Percentiles rank a stretch among this genome's conserved stretches.
phyloP scores from a whole-genome alignment of 768 basidiomycete species.

The Symmetrospora coprosmae region DNA sequence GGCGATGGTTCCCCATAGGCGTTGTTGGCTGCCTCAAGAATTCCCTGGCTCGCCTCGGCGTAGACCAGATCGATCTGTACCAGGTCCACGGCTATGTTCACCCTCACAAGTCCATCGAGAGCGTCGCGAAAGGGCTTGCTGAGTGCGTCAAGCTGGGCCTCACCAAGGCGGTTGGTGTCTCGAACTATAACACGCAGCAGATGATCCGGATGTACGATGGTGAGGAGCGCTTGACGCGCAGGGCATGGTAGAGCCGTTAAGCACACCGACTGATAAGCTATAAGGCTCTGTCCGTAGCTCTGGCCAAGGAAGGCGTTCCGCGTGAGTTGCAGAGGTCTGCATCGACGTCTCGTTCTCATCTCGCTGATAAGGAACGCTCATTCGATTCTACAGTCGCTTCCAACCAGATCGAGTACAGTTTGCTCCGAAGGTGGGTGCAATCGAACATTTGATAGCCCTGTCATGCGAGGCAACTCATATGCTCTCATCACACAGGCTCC shows the following conservation, averaged over 20 bases:
- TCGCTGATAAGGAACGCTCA: not conserved
- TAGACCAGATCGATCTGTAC: not conserved
- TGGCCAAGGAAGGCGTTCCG: not conserved
- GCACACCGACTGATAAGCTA: too few species aligned
- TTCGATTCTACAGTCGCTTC: constrained; percentile 2
- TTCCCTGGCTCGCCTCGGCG: not conserved
- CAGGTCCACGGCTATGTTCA: constrained; percentile 5
- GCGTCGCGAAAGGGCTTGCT: not conserved
- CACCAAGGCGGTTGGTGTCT: not conserved
- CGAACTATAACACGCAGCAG: not conserved
- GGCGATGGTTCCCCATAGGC: not conserved
- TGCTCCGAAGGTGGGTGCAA: too few species aligned
- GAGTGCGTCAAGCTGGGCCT: not conserved
- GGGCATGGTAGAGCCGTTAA: not conserved
- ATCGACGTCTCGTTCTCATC: too few species aligned
- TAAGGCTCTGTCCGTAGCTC: too few species aligned
- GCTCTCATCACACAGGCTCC: too few species aligned
- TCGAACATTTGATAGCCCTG: too few species aligned
- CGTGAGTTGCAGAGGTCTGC: not conserved
- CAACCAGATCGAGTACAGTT: constrained; percentile 8
- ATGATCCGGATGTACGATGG: constrained; percentile 11
- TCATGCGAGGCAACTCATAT: too few species aligned
- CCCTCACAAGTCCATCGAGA: not conserved
- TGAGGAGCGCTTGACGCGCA: not conserved
- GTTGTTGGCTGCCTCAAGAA: not conserved